Evolutionary conservation across 1,139 yeast genomes (phyloP), one percentile per base, ranked within the genome.

Genomic region (Scheffersomyces quercinus): DNA sequence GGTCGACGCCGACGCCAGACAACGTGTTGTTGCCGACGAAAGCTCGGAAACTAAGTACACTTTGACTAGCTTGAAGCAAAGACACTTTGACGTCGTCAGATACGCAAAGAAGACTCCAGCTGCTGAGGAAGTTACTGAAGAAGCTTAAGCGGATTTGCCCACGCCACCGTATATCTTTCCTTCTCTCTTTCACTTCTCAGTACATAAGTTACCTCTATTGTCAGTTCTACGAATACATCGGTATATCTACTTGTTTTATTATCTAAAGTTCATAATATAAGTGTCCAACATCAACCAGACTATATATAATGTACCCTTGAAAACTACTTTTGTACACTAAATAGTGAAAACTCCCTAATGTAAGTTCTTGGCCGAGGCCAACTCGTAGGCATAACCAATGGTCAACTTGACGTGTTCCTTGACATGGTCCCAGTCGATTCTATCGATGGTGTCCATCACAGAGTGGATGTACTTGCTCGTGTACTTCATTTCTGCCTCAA

Each of bases 341-440:
- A 20, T 20, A 20, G 26, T 8, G 26, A 20, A 20, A 20, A 20
- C 26, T 20, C 15, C 10, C 33, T 36, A 38, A 28, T 45, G 36
- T 28, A 46, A 41, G 36, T 43, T 39, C 29, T 44, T 43, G 38
- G 51, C 43, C 39, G 28, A 47, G 28, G 81, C 80, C 51, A 90
- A 74, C 67, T 90, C 97, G 43, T 81, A 68, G 3, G 83, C 81
- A 54, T 76, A 84, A 1, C 88, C 91, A 14, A 88, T 52, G 1
- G 88, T 85, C 53, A 91, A 70, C 63, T 84, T 87, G 45, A 83
- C 80, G 60, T 88, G 96, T 65, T 91, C 88, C 10, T 69, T 75
- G 70, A 91, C 82, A 62, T 90, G 97, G 40, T 75, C 80, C 60
- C 85, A 80, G 54, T 86, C 85, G 45, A 93, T 74, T 54, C 87